These are phyloP conservation scores for Eutrema japonicum DNA, from an alignment of 345 rosid genomes.

Conservation along the genomic window DNA sequence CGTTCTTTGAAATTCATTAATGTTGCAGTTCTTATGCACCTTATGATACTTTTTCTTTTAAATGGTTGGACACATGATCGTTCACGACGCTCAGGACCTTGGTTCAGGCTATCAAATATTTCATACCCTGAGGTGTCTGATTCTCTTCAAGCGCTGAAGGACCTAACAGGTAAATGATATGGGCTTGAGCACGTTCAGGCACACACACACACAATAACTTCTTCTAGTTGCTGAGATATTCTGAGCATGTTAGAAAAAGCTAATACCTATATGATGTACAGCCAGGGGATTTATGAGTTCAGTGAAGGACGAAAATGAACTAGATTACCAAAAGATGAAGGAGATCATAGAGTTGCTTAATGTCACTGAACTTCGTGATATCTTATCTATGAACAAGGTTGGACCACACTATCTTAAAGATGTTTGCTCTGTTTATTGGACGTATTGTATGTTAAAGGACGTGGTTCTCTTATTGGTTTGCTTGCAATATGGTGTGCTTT, in stretches of 20 bases:
- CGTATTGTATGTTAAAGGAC: slow-evolving; percentile 11
- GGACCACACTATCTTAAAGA: slow-evolving; percentile 21
- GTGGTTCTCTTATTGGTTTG: slow-evolving; percentile 10
- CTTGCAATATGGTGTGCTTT: slow-evolving; percentile 28
- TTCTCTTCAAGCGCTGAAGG: slow-evolving; percentile 58
- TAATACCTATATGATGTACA: slow-evolving; percentile 45
- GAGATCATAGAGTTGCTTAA: slow-evolving; percentile 61
- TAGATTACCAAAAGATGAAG: slow-evolving; percentile 50
- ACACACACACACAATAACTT: slow-evolving; percentile 6
- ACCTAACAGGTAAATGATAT: slow-evolving; percentile 58
- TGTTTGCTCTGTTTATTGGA: slow-evolving; percentile 2
- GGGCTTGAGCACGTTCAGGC: background rate
- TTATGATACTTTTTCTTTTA: background rate
- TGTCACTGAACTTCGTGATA: slow-evolving; percentile 72
- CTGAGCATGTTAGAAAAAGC: slow-evolving; percentile 23
- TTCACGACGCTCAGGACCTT: slow-evolving; percentile 75
- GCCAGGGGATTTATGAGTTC: slow-evolving; percentile 57
- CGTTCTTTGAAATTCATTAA: background rate
- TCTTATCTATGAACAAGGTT: slow-evolving; percentile 66
- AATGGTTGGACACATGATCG: slow-evolving; percentile 5
- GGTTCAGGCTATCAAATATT: slow-evolving; percentile 80
- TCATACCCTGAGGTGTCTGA: slow-evolving; percentile 68
- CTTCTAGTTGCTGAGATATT: background rate
- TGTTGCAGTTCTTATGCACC: slow-evolving; percentile 10
- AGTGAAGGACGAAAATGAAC: slow-evolving; percentile 49